Evolutionary conservation across 257 asterid genomes (phyloP).

Genomic region (Nicotiana noctiflora): DNA sequence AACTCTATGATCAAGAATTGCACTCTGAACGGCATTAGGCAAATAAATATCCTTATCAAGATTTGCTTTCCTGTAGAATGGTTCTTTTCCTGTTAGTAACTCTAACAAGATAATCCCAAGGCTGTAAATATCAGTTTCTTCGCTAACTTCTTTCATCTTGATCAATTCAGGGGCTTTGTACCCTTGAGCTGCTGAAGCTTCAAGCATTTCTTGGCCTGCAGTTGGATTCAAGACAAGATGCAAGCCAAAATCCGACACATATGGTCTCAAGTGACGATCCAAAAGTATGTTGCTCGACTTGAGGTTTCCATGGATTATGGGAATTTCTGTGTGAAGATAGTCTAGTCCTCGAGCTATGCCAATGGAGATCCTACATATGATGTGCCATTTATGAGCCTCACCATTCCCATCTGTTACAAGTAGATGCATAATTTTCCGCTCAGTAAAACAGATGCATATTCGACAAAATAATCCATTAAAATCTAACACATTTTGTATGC

Average conservation of each 20-base stretch:
- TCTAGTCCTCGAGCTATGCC: slow-evolving; percentile 62
- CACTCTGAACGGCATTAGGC: slow-evolving; percentile 52
- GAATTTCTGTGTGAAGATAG: slow-evolving; percentile 60
- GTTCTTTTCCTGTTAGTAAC: slow-evolving; percentile 62
- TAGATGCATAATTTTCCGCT: not conserved
- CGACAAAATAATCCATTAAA: not conserved
- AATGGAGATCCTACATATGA: slow-evolving; percentile 50
- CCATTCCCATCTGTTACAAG: slow-evolving; percentile 46
- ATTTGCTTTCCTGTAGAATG: slow-evolving; percentile 37
- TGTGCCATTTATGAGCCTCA: slow-evolving; percentile 63
- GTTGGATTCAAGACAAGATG: slow-evolving; percentile 59
- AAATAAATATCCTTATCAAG: slow-evolving; percentile 51
- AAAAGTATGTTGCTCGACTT: slow-evolving; percentile 66
- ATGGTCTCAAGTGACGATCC: slow-evolving; percentile 49
- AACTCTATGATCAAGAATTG: slow-evolving; percentile 65
- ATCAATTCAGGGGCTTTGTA: slow-evolving; percentile 79
- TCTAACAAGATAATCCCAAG: slow-evolving; percentile 72
- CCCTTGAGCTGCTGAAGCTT: slow-evolving; percentile 60
- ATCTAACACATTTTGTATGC: not conserved
- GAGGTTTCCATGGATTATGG: slow-evolving; percentile 78
- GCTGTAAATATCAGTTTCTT: slow-evolving; percentile 68
- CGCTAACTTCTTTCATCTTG: slow-evolving; percentile 61
- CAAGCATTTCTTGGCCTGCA: slow-evolving; percentile 69
- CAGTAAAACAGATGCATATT: not conserved
- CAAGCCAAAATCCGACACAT: slow-evolving; percentile 68